A percentile compares a stretch with the other conserved stretches of the same genome.
Evolutionary conservation across 768 basidiomycete genomes (phyloP).

Genomic region (Krasilnikovozyma curviuscula): DNA sequence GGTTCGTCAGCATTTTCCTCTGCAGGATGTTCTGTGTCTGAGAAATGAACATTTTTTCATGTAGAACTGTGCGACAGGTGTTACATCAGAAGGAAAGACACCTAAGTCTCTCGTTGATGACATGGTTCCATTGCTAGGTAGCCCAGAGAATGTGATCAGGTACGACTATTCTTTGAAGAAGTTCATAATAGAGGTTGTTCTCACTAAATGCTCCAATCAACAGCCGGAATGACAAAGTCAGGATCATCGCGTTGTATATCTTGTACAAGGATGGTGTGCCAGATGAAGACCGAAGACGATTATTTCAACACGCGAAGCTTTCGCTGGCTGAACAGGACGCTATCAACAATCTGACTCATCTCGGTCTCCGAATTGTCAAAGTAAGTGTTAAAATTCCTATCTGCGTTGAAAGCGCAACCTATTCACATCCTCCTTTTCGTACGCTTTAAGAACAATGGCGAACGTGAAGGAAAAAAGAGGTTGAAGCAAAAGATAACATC

Average conservation of each 20-base stretch:
- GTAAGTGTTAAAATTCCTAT: slow-evolving; percentile 29
- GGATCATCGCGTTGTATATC: slow-evolving; percentile 87
- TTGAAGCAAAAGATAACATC: slow-evolving; percentile 49
- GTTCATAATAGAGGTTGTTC: too few relatives aligned
- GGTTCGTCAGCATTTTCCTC: slow-evolving; percentile 27
- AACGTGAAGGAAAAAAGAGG: slow-evolving; percentile 60
- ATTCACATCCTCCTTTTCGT: background rate
- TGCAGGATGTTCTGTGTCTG: background rate
- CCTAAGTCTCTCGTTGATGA: slow-evolving; percentile 91
- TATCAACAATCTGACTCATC: slow-evolving; percentile 59
- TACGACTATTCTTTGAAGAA: slow-evolving; percentile 26
- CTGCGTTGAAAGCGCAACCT: background rate
- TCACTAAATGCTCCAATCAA: slow-evolving; percentile 42
- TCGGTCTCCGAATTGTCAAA: slow-evolving; percentile 68
- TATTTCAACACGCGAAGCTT: slow-evolving; percentile 87
- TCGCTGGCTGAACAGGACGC: slow-evolving; percentile 80
- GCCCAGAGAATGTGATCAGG: slow-evolving; percentile 58
- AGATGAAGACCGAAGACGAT: slow-evolving; percentile 82
- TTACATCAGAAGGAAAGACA: slow-evolving; percentile 77
- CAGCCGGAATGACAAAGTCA: slow-evolving; percentile 56
- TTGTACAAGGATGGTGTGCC: slow-evolving; percentile 89
- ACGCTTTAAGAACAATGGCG: slow-evolving; percentile 40
- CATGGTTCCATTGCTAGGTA: slow-evolving; percentile 80
- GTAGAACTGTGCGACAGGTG: slow-evolving; percentile 82
- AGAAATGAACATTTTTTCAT: background rate